phyloP scores from a whole-genome alignment of 2,329 filamentous ascomycete species.

The Aspergillus nomiae region DNA sequence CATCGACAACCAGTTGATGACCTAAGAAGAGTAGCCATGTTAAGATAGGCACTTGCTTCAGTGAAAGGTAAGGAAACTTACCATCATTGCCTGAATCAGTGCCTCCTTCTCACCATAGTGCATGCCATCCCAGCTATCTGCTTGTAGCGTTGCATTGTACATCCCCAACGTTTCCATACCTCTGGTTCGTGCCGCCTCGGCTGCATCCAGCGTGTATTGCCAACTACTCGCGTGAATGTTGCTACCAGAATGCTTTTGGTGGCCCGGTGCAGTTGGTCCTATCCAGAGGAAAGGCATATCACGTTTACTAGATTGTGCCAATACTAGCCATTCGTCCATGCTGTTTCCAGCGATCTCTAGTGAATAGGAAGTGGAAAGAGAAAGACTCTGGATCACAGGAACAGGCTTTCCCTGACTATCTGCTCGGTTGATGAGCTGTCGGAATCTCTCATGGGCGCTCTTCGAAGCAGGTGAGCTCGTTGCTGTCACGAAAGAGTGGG shows the following conservation, averaged over 20 bases:
- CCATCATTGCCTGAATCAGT: constrained; percentile 49
- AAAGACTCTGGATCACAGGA: constrained; percentile 44
- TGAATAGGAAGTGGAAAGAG: constrained; percentile 34
- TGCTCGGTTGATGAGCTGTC: constrained; percentile 28
- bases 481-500: constrained; percentile 41
- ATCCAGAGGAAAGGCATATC: constrained; percentile 48
- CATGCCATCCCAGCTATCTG: constrained; percentile 40
- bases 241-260: constrained; percentile 32
- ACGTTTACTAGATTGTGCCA: constrained; percentile 37
- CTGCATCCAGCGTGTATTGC: constrained; percentile 42
- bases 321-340: constrained; percentile 43
- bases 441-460: constrained; percentile 32
- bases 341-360: constrained; percentile 31
- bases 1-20: constrained; percentile 26
- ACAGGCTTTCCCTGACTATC: constrained; percentile 40
- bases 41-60: constrained; percentile 3
- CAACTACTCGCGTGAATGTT: constrained; percentile 38
- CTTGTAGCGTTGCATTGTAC: constrained; percentile 48
- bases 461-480: constrained; percentile 32
- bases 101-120: constrained; percentile 43
- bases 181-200: constrained; percentile 32
- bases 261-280: constrained; percentile 42
- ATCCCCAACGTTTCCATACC: constrained; percentile 46
- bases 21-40: constrained; percentile 13
- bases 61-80: constrained; percentile 21